Base-by-base conservation (phyloP, 306 rosid species). In the Dryas alaskensis region DNA sequence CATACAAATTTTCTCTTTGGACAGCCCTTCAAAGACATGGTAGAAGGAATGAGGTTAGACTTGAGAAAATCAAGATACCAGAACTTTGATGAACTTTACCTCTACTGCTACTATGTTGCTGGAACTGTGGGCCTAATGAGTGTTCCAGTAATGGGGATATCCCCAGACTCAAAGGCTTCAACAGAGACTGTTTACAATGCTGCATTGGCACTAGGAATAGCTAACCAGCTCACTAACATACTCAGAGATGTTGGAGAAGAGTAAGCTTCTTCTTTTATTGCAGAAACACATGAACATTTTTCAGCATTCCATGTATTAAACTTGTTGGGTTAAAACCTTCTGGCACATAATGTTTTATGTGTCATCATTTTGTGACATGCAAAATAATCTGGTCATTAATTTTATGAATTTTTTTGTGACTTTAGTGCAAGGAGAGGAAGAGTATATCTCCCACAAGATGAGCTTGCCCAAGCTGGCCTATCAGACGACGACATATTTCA, bases 111-210 rank as follows among this genome's bases (percentile, higher is more conserved):
- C 84, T 94, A 88, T 86, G 98, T 89, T 42, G 98, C 98, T 43
- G 98, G 98, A 31, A 94, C 98, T 10, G 98, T 94, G 7, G 98
- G 97, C n/a, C 97, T 94, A 13, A 94, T 94, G 98, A 94, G 98
- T 80, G 98, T 94, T 74, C 98, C 98, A 3, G 97, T 94, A 0
- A 94, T 94, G 98, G 98, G 98, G 8, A 87, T 94, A 45, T 80
- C 87, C 48, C 92, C 88, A 0, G 84, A 91, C 70, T 88, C 98
- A n/a, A 88, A 79, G 70, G 92, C 94, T 74, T 85, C 98, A 8
- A 84, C 97, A 8, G 97, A 94, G 75, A 81, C 77, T 4, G 84
- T 94, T 61, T 91, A 94, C 74, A 91, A 91, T 83, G 97, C 97
- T 79, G 97, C 97, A 10, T 78, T 94, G 82, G 91, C 95, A 9